These are phyloP conservation scores for Biscogniauxia sp. DNA, from an alignment of 2,329 filamentous ascomycete genomes.

Conservation along the genomic window DNA sequence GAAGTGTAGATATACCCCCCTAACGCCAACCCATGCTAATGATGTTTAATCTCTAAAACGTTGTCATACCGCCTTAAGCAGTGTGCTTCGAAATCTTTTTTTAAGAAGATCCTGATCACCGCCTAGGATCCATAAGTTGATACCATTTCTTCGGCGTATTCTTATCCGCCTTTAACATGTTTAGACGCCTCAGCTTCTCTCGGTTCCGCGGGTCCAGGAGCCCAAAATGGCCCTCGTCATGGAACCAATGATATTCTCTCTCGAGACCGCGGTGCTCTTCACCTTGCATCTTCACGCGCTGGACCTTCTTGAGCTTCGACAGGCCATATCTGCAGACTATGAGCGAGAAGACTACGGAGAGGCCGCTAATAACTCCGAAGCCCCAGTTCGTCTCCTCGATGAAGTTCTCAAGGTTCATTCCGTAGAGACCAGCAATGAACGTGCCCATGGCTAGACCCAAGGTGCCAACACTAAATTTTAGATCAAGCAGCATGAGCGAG, in stretches of 20 bases:
- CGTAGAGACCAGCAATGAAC: constrained; percentile 96
- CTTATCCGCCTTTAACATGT: constrained; percentile 44
- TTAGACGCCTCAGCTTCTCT: constrained; percentile 52
- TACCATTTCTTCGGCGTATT: constrained; percentile 11
- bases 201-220: constrained; percentile 53
- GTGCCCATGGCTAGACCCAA: constrained; percentile 93
- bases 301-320: constrained; percentile 67
- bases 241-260: constrained; percentile 40
- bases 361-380: constrained; percentile 71
- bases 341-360: constrained; percentile 70
- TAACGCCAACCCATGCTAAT: background rate
- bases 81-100: background rate
- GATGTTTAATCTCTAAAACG: background rate
- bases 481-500: constrained; percentile 92
- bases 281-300: constrained; percentile 35
- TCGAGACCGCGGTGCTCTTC: constrained; percentile 16
- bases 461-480: constrained; percentile 94
- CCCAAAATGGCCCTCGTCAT: constrained; percentile 48
- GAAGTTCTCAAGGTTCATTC: constrained; percentile 99
- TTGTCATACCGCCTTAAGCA: background rate
- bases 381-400: constrained; percentile 91
- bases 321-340: constrained; percentile 83
- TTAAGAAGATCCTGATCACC: background rate
- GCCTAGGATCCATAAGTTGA: background rate
- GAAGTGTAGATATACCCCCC: background rate